Evolutionary conservation across 352 stramenopile genomes (phyloP).

Genomic region (Phytophthora macrochlamydospora): DNA sequence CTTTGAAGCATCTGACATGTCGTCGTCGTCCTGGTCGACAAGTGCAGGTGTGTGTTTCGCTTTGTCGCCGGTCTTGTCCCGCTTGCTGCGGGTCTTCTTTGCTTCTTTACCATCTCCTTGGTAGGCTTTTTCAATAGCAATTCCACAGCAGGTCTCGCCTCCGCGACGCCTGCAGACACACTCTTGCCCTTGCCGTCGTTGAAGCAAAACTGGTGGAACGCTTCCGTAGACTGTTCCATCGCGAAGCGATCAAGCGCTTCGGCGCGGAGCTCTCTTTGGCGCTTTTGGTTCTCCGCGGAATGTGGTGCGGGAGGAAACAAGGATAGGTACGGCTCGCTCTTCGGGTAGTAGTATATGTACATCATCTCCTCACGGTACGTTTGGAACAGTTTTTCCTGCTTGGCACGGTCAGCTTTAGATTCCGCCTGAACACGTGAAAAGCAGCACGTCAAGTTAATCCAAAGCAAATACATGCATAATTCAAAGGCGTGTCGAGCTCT

Average conservation of each 20-base stretch:
- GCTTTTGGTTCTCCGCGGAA: conserved; percentile 51
- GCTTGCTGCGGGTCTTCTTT: conserved; percentile 64
- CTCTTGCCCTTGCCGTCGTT: conserved; percentile 49
- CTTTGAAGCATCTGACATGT: conserved; percentile 20
- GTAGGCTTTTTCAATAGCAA: conserved; percentile 69
- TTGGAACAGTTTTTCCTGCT: conserved; percentile 49
- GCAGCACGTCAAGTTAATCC: background rate
- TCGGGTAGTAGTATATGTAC: conserved; percentile 87
- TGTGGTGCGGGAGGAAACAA: conserved; percentile 65
- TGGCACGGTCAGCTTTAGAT: conserved; percentile 44
- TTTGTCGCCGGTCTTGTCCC: conserved; percentile 49
- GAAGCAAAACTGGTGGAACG: conserved; percentile 80
- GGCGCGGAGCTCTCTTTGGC: conserved; percentile 50
- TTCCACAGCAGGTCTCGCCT: conserved; percentile 35
- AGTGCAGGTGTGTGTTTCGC: conserved; percentile 35
- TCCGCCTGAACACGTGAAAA: conserved; percentile 25
- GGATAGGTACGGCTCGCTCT: conserved; percentile 70
- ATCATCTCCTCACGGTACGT: conserved; percentile 67
- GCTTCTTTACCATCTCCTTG: conserved; percentile 75
- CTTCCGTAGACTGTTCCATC: conserved; percentile 58
- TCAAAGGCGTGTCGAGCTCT: too few relatives aligned
- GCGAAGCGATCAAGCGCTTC: conserved; percentile 57
- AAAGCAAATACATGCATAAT: too few relatives aligned
- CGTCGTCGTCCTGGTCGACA: conserved; percentile 62
- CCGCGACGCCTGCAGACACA: conserved; percentile 6